These are phyloP conservation scores for Amphibolis antarctica DNA, from an alignment of 106 monocot species.

Conservation along the genomic window DNA sequence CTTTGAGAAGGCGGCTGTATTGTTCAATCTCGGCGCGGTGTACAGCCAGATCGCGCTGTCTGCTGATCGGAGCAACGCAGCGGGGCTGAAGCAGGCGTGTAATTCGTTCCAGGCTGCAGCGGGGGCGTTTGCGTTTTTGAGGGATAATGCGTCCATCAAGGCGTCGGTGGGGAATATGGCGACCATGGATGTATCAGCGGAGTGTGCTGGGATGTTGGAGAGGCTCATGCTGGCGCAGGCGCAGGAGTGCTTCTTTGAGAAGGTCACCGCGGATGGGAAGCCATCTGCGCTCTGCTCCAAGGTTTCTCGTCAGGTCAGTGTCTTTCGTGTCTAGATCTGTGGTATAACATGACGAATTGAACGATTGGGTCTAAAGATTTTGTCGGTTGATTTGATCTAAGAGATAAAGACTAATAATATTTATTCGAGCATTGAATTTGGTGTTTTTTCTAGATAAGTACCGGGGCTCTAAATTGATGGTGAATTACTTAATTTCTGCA, in stretches of 20 bases:
- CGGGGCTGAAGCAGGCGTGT: constrained; percentile 50
- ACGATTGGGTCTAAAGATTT: neutral
- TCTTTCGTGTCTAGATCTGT: too few species aligned
- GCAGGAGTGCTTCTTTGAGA: constrained; percentile 78
- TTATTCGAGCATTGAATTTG: too few species aligned
- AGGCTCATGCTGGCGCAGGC: constrained; percentile 86
- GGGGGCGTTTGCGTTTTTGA: constrained; percentile 39
- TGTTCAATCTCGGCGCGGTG: constrained; percentile 73
- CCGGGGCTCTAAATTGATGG: too few species aligned
- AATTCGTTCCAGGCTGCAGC: constrained; percentile 55
- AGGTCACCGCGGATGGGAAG: constrained; percentile 45
- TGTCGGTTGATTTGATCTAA: too few species aligned
- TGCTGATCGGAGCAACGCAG: constrained; percentile 23
- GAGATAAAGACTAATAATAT: too few species aligned
- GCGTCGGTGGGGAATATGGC: constrained; percentile 11
- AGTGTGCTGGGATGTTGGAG: constrained; percentile 77
- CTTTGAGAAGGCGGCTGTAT: constrained; percentile 58
- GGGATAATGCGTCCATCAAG: constrained; percentile 16
- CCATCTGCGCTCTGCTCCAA: constrained; percentile 56
- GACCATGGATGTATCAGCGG: constrained; percentile 43
- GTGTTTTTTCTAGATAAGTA: too few species aligned
- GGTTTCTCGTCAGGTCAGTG: constrained; percentile 55
- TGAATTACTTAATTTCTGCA: too few species aligned
- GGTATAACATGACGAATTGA: neutral
- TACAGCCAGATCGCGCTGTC: constrained; percentile 58